Evolutionary conservation across 1,284 basidiomycete genomes (phyloP), one percentile per base, ranked within the genome.

Genomic region (Apiotrichum veenhuisii): DNA sequence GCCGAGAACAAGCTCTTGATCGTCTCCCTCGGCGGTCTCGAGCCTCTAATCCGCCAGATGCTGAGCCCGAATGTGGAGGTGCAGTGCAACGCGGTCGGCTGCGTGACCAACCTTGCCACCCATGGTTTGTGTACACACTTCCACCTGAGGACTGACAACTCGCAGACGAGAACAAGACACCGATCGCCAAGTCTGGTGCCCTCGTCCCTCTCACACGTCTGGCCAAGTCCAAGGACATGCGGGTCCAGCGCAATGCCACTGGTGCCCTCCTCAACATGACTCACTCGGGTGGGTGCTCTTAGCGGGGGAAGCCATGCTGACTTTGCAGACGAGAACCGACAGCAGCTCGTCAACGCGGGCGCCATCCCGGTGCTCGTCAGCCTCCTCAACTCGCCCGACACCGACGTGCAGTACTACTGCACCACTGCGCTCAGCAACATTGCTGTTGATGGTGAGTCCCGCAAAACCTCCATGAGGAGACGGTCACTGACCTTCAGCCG

Each of bases 11-110:
- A 98, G 79, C 83, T 98, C 62, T 86, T 98, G 70, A 98, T 99
- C 66, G 96, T 99, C 67, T 94, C 95, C 76, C 85, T 99, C 47
- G 95, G 95, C 50, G 96, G 96, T 51, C 85, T 99, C 42, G 96
- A 99, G 75, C 96, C 95, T 52, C 83, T 99, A 68, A 98, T 98
- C 72, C 87, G 94, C 57, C 96, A 98, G 77, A 98, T 99, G 96
- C 85, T 98, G 55, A 94, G 91, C 69, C 94, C 95, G 7, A 99
- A 98, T 73, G 95, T 98, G 41, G 96, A 99, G 76, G 96, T 99
- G 2, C 96, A 98, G 77, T 99, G 96, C 81, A 99, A 99, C 73
- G 96, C 96, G n/a, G 96, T 99, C 37, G 96, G 96, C 37, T 98
- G 96, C 77, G 94, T 99, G 55, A 99, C 96, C 37, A 99, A 99